phyloP scores from a whole-genome alignment of 257 asterid species.

The Forsythia viridissima region DNA sequence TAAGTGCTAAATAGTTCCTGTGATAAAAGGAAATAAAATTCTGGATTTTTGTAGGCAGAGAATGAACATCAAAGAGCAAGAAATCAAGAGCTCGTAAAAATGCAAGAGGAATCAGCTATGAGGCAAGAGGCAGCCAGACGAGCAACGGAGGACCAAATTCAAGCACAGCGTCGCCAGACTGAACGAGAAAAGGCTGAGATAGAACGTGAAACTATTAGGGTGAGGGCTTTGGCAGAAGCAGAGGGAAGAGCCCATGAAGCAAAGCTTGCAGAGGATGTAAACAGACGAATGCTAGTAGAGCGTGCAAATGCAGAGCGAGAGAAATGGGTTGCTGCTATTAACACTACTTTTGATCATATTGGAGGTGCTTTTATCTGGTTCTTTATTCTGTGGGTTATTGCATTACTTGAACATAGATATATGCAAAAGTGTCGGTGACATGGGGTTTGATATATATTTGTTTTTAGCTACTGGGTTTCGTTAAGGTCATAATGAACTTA shows the following conservation, averaged over 20 bases:
- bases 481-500: background rate
- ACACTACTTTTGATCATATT: constrained; percentile 88
- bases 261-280: constrained; percentile 91
- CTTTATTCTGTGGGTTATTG: background rate
- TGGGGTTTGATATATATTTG: background rate
- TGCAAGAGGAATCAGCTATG: constrained; percentile 95
- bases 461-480: constrained; percentile 9
- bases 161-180: constrained; percentile 89
- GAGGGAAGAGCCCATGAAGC: constrained; percentile 97
- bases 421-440: background rate
- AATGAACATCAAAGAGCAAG: constrained; percentile 84
- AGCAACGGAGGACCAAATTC: constrained; percentile 96
- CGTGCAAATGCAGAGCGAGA: constrained; percentile 95
- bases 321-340: constrained; percentile 92
- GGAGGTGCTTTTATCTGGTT: constrained; percentile 60
- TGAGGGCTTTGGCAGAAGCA: constrained; percentile 81
- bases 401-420: background rate
- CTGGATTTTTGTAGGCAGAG: constrained; percentile 61
- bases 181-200: constrained; percentile 84
- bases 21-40: constrained; percentile 13
- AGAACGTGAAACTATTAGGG: constrained; percentile 85
- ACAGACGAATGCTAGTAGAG: constrained; percentile 68
- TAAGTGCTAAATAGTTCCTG: background rate
- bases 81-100: constrained; percentile 87
- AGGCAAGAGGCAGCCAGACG: constrained; percentile 92